These are phyloP conservation scores for Nannochloropsis salina DNA, from an alignment of 108 stramenopile genomes.

Conservation along the genomic window DNA sequence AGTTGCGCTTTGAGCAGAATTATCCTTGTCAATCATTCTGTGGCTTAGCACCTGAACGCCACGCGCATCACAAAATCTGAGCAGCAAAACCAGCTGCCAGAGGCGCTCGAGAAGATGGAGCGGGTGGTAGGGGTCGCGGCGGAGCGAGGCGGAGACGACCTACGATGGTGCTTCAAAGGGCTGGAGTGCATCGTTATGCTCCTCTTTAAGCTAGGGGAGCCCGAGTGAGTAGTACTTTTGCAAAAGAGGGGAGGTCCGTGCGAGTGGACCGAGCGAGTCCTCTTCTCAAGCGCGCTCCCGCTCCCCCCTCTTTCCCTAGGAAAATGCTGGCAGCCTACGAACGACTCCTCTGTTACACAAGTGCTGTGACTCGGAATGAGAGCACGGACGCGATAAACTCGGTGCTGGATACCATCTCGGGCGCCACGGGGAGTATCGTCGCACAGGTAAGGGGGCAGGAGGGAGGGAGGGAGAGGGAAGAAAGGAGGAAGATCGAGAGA, in stretches of 20 bases:
- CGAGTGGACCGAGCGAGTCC: neutral
- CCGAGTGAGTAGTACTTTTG: neutral
- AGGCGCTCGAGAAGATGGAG: neutral
- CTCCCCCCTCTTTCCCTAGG: neutral
- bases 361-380: conserved; percentile 49
- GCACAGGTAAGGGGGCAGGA: conserved; percentile 10
- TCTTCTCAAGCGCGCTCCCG: neutral
- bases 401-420: conserved; percentile 35
- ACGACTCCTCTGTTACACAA: conserved; percentile 30
- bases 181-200: neutral
- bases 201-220: neutral
- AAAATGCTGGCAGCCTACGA: conserved; percentile 26
- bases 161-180: neutral
- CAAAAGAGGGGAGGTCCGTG: neutral
- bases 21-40: too few relatives aligned
- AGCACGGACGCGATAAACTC: conserved; percentile 50
- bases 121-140: neutral
- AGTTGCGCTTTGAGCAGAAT: too few relatives aligned
- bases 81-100: neutral
- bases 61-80: too few relatives aligned
- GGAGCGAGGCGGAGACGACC: neutral
- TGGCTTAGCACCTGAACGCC: too few relatives aligned
- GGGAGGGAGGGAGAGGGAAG: conserved; percentile 11
- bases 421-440: conserved; percentile 1
- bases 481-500: neutral